Evolutionary conservation across 176 grass and related monocot genomes (phyloP).

Genomic region (Urochloa ruziziensis): DNA sequence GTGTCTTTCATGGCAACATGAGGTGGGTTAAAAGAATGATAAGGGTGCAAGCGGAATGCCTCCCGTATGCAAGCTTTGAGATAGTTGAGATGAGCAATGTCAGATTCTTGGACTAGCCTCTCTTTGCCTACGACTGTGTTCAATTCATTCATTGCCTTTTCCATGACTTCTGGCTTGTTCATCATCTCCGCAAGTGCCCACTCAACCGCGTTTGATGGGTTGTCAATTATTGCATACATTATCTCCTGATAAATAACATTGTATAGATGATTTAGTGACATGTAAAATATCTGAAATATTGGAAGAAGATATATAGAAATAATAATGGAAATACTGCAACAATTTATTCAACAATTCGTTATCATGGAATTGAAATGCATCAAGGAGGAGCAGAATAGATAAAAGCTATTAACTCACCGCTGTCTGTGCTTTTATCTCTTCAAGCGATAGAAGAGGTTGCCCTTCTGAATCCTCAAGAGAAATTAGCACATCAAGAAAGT

Average conservation of each 20-base stretch:
- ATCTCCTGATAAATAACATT: conserved; percentile 11
- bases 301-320: no score
- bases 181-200: conserved; percentile 28
- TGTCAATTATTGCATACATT: not conserved
- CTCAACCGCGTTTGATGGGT: conserved; percentile 19
- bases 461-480: conserved; percentile 16
- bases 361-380: no score
- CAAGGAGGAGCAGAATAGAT: no score
- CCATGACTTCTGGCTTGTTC: conserved; percentile 5
- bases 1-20: conserved; percentile 16
- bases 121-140: not conserved
- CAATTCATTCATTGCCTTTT: conserved; percentile 1
- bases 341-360: no score
- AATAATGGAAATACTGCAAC: no score
- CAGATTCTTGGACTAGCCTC: conserved; percentile 19
- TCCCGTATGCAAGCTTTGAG: conserved; percentile 24
- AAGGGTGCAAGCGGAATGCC: conserved; percentile 28
- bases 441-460: not conserved
- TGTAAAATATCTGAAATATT: no score
- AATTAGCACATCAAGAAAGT: conserved; percentile 31
- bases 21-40: conserved; percentile 30
- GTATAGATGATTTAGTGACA: not conserved
- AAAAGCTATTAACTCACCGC: not conserved
- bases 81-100: conserved; percentile 30
- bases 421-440: conserved; percentile 36